A percentile compares a stretch with the other conserved stretches of the same genome.
Conservation (phyloP, 805 yeast genomes). For the Metschnikowia peoriensis region DNA sequence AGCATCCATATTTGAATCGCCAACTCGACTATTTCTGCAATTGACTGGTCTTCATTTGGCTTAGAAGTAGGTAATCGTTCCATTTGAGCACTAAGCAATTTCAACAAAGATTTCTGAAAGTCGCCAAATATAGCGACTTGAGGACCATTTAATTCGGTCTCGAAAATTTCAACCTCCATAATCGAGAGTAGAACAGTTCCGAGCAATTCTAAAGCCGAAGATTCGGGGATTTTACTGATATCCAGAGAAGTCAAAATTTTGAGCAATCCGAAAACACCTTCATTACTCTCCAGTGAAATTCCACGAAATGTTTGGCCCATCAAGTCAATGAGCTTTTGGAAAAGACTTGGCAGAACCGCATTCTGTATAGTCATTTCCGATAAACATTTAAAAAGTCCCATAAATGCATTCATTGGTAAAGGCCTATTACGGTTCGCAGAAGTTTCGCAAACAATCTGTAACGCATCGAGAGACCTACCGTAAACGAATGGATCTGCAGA, state of each 20-base stretch:
- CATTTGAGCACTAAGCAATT: conserved; percentile 30
- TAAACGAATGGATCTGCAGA: conserved; percentile 25
- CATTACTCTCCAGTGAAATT: not conserved
- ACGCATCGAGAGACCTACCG: conserved; percentile 23
- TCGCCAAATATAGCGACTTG: conserved; percentile 17
- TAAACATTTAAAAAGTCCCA: conserved; percentile 15
- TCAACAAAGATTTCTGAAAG: conserved; percentile 10
- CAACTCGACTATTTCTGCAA: conserved; percentile 25
- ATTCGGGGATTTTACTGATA: conserved; percentile 5
- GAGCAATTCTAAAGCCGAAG: conserved; percentile 6
- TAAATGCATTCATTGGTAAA: conserved; percentile 23
- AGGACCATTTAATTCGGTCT: conserved; percentile 17
- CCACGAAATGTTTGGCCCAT: conserved; percentile 11
- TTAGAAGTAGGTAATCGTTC: conserved; percentile 33
- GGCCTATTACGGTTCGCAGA: conserved; percentile 11
- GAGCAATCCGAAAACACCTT: conserved; percentile 10
- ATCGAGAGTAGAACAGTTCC: conserved; percentile 12
- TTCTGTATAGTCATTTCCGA: not conserved
- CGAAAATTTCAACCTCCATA: conserved; percentile 5
- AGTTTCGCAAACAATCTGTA: conserved; percentile 20
- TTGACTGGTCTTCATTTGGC: conserved; percentile 20
- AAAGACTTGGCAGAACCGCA: conserved; percentile 4
- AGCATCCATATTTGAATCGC: conserved; percentile 32
- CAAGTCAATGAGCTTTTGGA: conserved; percentile 6
- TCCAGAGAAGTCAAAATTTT: conserved; percentile 6